Conservation (phyloP, 495 filamentous ascomycete genomes). For the Tuber microsphaerosporum region DNA sequence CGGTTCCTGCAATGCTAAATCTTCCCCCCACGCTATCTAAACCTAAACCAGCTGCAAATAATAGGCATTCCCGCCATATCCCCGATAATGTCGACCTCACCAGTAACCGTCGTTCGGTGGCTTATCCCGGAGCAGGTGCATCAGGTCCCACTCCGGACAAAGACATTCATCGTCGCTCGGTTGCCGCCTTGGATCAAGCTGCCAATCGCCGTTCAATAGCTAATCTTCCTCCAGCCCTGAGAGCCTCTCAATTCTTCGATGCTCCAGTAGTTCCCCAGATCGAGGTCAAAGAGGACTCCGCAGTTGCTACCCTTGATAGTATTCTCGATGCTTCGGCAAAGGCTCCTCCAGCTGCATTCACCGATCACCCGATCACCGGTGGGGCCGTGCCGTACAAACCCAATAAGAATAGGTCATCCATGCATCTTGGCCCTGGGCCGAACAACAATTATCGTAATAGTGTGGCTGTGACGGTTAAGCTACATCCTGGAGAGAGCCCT, state of each 20-base stretch:
- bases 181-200: conserved; percentile 17
- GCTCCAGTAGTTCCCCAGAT: conserved; percentile 20
- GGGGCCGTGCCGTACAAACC: conserved; percentile 43
- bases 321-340: conserved; percentile 89
- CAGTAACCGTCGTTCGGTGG: conserved; percentile 32
- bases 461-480: conserved; percentile 35
- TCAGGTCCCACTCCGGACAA: conserved; percentile 39
- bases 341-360: conserved; percentile 91
- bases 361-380: conserved; percentile 81
- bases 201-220: conserved; percentile 31
- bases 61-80: conserved; percentile 58
- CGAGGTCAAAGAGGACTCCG: conserved; percentile 37
- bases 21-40: conserved; percentile 82
- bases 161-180: conserved; percentile 23
- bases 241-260: conserved; percentile 87
- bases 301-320: conserved; percentile 65
- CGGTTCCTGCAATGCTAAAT: conserved; percentile 87
- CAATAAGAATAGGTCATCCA: conserved; percentile 24
- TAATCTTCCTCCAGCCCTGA: conserved; percentile 73
- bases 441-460: conserved; percentile 34
- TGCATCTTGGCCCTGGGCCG: conserved; percentile 12
- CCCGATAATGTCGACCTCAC: conserved; percentile 42
- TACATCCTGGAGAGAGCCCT: conserved; percentile 39
- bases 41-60: conserved; percentile 52
- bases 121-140: conserved; percentile 23